A percentile compares a stretch with the other conserved stretches of the same genome.
phyloP scores from a whole-genome alignment of 1,139 yeast genomes.

The Zygosaccharomyces sapae region DNA sequence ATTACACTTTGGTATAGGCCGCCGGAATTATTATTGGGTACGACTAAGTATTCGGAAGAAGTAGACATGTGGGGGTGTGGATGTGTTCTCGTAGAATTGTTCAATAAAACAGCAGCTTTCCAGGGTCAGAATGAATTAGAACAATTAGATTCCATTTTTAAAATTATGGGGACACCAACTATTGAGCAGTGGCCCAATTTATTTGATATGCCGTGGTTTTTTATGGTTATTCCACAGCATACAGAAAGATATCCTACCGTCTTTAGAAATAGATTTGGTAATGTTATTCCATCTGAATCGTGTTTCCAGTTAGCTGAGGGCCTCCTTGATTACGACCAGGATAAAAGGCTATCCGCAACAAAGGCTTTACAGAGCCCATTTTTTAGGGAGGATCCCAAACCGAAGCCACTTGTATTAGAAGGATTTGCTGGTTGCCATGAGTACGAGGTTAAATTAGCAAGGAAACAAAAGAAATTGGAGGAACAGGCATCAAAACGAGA shows the following conservation, averaged over 20 bases:
- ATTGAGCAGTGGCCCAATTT: constrained; percentile 73
- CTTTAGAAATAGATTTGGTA: constrained; percentile 48
- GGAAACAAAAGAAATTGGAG: constrained; percentile 62
- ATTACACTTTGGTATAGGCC: constrained; percentile 97
- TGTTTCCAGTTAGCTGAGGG: constrained; percentile 63
- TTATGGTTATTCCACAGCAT: constrained; percentile 61
- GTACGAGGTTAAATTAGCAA: constrained; percentile 64
- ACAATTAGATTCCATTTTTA: constrained; percentile 72
- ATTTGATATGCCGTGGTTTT: constrained; percentile 84
- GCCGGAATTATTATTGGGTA: constrained; percentile 85
- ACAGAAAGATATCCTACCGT: constrained; percentile 39
- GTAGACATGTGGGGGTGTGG: constrained; percentile 98
- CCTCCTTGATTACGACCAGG: constrained; percentile 67
- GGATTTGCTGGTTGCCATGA: constrained; percentile 89
- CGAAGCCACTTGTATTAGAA: constrained; percentile 54
- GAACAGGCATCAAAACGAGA: constrained; percentile 23
- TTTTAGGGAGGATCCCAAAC: constrained; percentile 64
- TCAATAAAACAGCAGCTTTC: constrained; percentile 69
- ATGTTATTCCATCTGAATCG: constrained; percentile 46
- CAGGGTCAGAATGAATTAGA: constrained; percentile 87
- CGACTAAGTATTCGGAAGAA: constrained; percentile 84
- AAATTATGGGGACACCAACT: constrained; percentile 83
- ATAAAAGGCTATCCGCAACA: constrained; percentile 54
- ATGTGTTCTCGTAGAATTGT: constrained; percentile 78
- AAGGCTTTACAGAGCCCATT: constrained; percentile 64